Base-by-base conservation (phyloP, 202 grass and related monocot genomes). In the Cymbopogon flexuosus region DNA sequence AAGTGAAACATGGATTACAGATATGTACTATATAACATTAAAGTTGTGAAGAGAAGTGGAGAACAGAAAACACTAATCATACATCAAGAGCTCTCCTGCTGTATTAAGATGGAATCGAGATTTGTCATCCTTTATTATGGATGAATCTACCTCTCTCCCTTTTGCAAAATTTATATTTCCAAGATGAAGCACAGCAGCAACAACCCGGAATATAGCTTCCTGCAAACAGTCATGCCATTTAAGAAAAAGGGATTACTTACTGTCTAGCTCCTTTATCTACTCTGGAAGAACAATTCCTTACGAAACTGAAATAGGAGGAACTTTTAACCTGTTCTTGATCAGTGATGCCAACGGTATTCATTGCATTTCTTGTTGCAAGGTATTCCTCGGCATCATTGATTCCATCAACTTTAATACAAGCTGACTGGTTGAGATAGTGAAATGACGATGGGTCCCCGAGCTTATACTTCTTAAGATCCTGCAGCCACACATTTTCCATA, bases 141-240 rank as follows among this genome's bases (percentile, higher is more conserved):
- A 98, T 78, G 96, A 98, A 93, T 98, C 96, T 73, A 79, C 85
- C 56, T 98, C 88, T 69, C 72, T 88, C 61, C 96, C 96, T 83
- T 95, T 95, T 4, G 74, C 84, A 90, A 98, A 98, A 63, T 72
- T 89, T 76, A 98, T 92, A 82, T 98, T 98, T 65, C 96, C 96
- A 68, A 98, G 88, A 95, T 98, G 96, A 83, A 98, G 96, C 90
- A 98, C 90, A 83, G 87, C 76, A 83, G 92, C 96, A 79, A 98
- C 96, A 89, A 94, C 93, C 80, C 88, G 87, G 68, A 98, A 98
- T 91, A 95, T 98, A 84, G 77, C 88, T 72, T 95, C 96, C 96
- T 98, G 88, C 71, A 86, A 62, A 29, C 15, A 87, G 31, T 33
- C 40, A 51, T 87, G 63, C 3, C 66, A 75, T 71, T 90, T 66